Base-by-base conservation (phyloP, 2,329 filamentous ascomycete genomes). In the Nemania sp. region DNA sequence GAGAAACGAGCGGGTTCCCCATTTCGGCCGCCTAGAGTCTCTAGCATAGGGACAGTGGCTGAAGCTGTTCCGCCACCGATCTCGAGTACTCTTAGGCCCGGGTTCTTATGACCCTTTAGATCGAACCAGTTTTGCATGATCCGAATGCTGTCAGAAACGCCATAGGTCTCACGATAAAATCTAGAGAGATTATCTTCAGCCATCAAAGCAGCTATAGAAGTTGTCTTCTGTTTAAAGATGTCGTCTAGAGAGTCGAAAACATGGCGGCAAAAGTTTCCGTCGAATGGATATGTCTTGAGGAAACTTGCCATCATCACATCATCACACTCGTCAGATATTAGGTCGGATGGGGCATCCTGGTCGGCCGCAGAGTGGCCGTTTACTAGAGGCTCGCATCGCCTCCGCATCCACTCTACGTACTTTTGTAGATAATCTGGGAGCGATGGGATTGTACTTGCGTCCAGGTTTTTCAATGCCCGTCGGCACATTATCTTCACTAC, bases 11-110 rank as follows among this genome's bases (percentile, higher is more conserved):
- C 35, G 2, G 51, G 38, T 27, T 56, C 60, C 41, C 52, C 51
- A 7, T 56, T 62, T 26, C 7, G 26, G n/a, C 41, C 52, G 2
- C 59, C 52, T 8, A 62, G 51, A 15, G 11, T 56, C 41, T 62
- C 22, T 47, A 62, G 18, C 4, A 62, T 20, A n/a, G 51, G 60
- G 2, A 41, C 51, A 5, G 51, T 47, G 15, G 52, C 52, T 13
- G 51, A 55, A 56, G 51, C 52, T 62, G 60, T 56, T 49, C 60
- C 60, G 27, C 60, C 60, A n/a, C 60, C 60, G 15, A 62, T 56
- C 52, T 62, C 51, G 20, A 62, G 29, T 20, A 62, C 52, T 49
- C 60, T 47, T 6, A 56, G 27, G 41, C 60, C 51, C 22, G 60
- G 60, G 27, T 62, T 62, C 41, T 62, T 62, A 32, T 62, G 60